phyloP scores from a whole-genome alignment of 1,284 basidiomycete species.

The Thecaphora thlaspeos region DNA sequence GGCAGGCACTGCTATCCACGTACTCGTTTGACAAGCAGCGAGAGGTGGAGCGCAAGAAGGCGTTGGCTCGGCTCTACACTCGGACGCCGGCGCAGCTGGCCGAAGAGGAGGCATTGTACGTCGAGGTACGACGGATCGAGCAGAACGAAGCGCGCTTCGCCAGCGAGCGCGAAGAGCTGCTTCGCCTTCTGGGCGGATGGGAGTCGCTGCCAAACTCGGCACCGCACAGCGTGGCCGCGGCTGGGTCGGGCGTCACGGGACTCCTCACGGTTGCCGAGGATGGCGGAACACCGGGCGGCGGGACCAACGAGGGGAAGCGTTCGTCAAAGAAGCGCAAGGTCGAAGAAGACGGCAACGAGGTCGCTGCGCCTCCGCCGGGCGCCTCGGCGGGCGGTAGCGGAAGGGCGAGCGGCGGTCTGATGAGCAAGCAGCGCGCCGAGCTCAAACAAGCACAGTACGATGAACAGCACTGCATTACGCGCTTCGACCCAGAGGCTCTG shows the following conservation, averaged over 20 bases:
- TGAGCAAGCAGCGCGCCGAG: slow-evolving; percentile 42
- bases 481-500: slow-evolving; percentile 35
- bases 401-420: slow-evolving; percentile 18
- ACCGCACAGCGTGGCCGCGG: slow-evolving; percentile 43
- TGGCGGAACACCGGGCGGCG: background rate
- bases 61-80: slow-evolving; percentile 78
- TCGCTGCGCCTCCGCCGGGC: background rate
- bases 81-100: slow-evolving; percentile 84
- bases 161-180: slow-evolving; percentile 83
- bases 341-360: slow-evolving; percentile 11
- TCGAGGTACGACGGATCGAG: slow-evolving; percentile 90
- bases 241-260: slow-evolving; percentile 47
- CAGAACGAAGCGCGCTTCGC: slow-evolving; percentile 87
- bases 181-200: slow-evolving; percentile 68
- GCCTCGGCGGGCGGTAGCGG: slow-evolving; percentile 14
- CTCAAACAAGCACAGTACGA: slow-evolving; percentile 49
- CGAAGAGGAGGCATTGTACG: slow-evolving; percentile 92
- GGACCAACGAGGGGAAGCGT: background rate
- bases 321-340: slow-evolving; percentile 29
- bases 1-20: slow-evolving; percentile 49
- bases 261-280: slow-evolving; percentile 18
- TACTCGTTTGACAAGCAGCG: slow-evolving; percentile 67
- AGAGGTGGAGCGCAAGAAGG: slow-evolving; percentile 84
- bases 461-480: slow-evolving; percentile 50
- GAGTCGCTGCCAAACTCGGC: slow-evolving; percentile 50